Evolutionary conservation across 345 rosid species (phyloP).

Genomic region (thale cress (Arabidopsis thaliana)): DNA sequence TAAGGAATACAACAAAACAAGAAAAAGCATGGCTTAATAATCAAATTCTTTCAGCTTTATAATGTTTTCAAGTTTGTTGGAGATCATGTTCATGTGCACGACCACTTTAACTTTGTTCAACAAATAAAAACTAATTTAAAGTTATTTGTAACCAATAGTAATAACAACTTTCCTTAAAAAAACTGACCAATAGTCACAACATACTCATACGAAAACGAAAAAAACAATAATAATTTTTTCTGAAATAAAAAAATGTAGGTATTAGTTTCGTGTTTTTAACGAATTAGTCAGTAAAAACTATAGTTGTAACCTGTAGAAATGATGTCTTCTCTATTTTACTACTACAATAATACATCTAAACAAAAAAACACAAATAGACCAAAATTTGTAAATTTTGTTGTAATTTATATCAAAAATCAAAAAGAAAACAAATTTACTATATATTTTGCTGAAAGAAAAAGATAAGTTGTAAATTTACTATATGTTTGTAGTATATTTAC

Average conservation of each 20-base stretch:
- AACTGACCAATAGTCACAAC: conserved; percentile 21
- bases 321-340: neutral
- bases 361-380: neutral
- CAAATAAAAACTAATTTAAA: neutral
- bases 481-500: too few relatives aligned
- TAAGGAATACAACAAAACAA: conserved; percentile 24
- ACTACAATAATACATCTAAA: neutral
- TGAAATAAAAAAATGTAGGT: neutral
- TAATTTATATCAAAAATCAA: too few relatives aligned
- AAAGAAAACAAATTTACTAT: neutral
- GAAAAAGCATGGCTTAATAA: conserved; percentile 20
- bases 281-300: neutral
- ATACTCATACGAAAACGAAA: conserved; percentile 13
- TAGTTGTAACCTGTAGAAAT: neutral
- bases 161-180: neutral
- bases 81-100: conserved; percentile 41
- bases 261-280: neutral
- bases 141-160: conserved; percentile 14
- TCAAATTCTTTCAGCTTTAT: conserved; percentile 32
- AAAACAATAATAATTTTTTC: neutral
- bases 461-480: too few relatives aligned
- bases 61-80: conserved; percentile 33
- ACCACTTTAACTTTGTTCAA: conserved; percentile 26
- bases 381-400: neutral
- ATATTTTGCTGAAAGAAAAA: too few relatives aligned